These are phyloP conservation scores for Aspergillus nanangensis DNA, from an alignment of 495 filamentous ascomycete genomes.

Conservation along the genomic window DNA sequence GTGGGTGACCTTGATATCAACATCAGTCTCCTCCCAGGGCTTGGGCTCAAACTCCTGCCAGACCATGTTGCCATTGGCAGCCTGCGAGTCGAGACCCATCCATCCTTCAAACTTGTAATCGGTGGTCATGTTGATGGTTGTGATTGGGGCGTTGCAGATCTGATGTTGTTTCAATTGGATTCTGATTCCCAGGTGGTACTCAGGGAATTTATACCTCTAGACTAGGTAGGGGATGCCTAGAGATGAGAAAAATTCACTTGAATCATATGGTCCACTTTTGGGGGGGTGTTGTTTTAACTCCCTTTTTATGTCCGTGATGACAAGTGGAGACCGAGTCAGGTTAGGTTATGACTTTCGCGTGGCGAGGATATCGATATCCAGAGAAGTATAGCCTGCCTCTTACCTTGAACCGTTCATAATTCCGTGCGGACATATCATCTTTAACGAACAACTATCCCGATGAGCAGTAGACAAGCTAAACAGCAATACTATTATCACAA, in stretches of 20 bases:
- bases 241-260: not conserved
- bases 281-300: not conserved
- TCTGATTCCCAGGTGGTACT: constrained; percentile 2
- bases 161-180: not conserved
- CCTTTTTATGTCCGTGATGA: not conserved
- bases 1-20: constrained; percentile 37
- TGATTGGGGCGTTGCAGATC: too few relatives aligned
- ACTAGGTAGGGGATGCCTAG: too few relatives aligned
- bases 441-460: too few relatives aligned
- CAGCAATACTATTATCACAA: too few relatives aligned
- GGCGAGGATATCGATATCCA: too few relatives aligned
- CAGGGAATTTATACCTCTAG: not conserved
- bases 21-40: constrained; percentile 67
- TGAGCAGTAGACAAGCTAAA: too few relatives aligned
- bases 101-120: constrained; percentile 67
- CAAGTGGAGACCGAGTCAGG: too few relatives aligned
- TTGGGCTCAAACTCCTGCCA: constrained; percentile 72
- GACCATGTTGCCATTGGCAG: constrained; percentile 61
- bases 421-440: too few relatives aligned
- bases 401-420: too few relatives aligned
- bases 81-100: constrained; percentile 52
- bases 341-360: too few relatives aligned
- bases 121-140: constrained; percentile 5
- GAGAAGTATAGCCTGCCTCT: too few relatives aligned
- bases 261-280: not conserved